These are phyloP conservation scores for Clavaria fumosa DNA, from an alignment of 768 basidiomycete genomes.

Conservation along the genomic window DNA sequence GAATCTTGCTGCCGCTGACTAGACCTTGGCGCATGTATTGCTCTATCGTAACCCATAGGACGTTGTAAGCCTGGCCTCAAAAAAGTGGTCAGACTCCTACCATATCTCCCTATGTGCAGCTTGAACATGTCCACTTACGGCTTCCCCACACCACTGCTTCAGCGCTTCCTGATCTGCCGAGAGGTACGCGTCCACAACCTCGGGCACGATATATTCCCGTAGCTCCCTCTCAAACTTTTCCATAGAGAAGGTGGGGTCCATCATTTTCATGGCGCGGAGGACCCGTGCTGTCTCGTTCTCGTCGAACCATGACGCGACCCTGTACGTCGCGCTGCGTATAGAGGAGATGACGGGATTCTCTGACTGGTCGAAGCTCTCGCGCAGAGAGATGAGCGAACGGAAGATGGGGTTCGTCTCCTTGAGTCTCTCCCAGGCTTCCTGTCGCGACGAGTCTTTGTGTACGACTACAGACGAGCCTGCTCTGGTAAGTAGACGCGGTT, in stretches of 20 bases:
- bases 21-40: conserved; percentile 84
- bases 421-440: conserved; percentile 66
- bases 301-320: conserved; percentile 83
- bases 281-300: conserved; percentile 99
- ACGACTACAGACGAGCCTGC: conserved; percentile 78
- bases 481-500: conserved; percentile 23
- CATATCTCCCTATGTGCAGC: too few relatives aligned
- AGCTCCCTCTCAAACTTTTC: conserved; percentile 83
- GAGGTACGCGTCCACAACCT: conserved; percentile 92
- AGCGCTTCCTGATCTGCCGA: conserved; percentile 79
- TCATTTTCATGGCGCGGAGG: conserved; percentile 64
- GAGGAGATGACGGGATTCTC: conserved; percentile 80
- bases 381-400: conserved; percentile 38
- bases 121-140: conserved; percentile 36
- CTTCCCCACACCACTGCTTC: conserved; percentile 88
- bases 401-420: conserved; percentile 73
- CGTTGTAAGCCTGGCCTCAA: conserved; percentile 69
- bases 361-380: conserved; percentile 74
- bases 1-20: conserved; percentile 81
- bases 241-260: conserved; percentile 78
- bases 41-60: conserved; percentile 97
- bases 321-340: conserved; percentile 69
- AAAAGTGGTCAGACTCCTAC: conserved; percentile 6
- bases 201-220: conserved; percentile 93
- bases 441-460: conserved; percentile 66